Conservation (phyloP, 2,329 filamentous ascomycete genomes). For the Dendryphion nanum region DNA sequence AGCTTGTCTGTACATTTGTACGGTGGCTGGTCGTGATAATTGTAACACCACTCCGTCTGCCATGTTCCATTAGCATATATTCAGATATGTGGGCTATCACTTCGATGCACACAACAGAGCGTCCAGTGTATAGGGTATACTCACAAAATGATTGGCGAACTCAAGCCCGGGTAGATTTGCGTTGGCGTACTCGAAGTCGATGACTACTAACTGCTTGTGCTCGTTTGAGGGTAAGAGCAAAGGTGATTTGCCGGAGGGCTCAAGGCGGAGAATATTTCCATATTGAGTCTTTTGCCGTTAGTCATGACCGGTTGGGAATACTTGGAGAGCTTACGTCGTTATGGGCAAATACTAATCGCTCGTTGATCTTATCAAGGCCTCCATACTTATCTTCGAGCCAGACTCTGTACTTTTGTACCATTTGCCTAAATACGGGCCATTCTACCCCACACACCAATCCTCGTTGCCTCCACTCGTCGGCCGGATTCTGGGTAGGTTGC, state of each 20-base stretch:
- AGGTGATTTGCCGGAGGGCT: conserved; percentile 71
- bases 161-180: conserved; percentile 84
- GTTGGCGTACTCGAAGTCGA: conserved; percentile 96
- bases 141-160: conserved; percentile 94
- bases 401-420: conserved; percentile 73
- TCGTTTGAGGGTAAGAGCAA: conserved; percentile 85
- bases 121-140: conserved; percentile 13
- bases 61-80: conserved; percentile 1
- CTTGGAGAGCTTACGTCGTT: conserved; percentile 84
- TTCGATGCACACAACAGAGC: too few relatives aligned
- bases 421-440: conserved; percentile 74
- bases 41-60: conserved; percentile 90
- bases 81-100: too few relatives aligned
- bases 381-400: conserved; percentile 74
- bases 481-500: conserved; percentile 36
- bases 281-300: conserved; percentile 75
- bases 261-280: conserved; percentile 86
- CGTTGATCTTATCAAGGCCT: conserved; percentile 63
- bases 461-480: conserved; percentile 62
- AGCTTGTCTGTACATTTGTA: conserved; percentile 65
- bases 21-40: conserved; percentile 73
- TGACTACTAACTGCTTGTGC: conserved; percentile 94
- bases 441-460: conserved; percentile 81
- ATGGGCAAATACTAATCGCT: conserved; percentile 88
- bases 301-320: neutral